Evolutionary conservation across 257 asterid genomes (phyloP).

Genomic region (Henckelia pumila): DNA sequence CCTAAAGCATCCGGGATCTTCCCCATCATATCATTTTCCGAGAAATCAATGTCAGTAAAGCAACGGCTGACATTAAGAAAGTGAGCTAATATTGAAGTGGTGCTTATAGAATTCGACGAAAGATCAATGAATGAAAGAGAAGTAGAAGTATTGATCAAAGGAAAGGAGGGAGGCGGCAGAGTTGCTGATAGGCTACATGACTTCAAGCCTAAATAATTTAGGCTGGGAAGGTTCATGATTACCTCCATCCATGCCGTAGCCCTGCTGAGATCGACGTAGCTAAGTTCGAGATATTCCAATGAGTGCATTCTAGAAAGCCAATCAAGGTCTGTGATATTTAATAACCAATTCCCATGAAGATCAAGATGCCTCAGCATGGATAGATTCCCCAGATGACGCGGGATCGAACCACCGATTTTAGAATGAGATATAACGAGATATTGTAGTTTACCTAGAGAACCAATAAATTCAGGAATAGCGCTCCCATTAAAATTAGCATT

Average conservation of each 20-base stretch:
- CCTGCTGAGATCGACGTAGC: no score
- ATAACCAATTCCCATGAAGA: slow-evolving; percentile 12
- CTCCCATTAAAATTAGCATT: slow-evolving; percentile 2
- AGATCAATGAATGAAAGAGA: not conserved
- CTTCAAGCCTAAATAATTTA: no score
- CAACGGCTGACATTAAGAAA: not conserved
- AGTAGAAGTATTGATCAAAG: not conserved
- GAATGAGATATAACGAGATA: slow-evolving; percentile 25
- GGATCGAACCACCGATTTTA: slow-evolving; percentile 22
- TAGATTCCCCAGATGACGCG: slow-evolving; percentile 29
- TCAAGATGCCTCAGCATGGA: slow-evolving; percentile 32
- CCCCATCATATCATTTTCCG: no score
- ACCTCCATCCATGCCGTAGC: no score
- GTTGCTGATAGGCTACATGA: no score
- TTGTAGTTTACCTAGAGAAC: slow-evolving; percentile 10
- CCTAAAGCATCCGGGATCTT: not conserved
- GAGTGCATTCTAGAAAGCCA: slow-evolving; percentile 22
- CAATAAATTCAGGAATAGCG: slow-evolving; percentile 23
- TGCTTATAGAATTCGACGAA: not conserved
- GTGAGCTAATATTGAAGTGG: not conserved
- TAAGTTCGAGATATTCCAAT: slow-evolving; percentile 24
- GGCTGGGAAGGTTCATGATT: no score
- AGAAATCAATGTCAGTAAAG: not conserved
- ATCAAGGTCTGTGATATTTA: slow-evolving; percentile 4
- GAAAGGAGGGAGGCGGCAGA: no score